phyloP scores from a whole-genome alignment of 306 rosid genomes.

The Vigna radiata region DNA sequence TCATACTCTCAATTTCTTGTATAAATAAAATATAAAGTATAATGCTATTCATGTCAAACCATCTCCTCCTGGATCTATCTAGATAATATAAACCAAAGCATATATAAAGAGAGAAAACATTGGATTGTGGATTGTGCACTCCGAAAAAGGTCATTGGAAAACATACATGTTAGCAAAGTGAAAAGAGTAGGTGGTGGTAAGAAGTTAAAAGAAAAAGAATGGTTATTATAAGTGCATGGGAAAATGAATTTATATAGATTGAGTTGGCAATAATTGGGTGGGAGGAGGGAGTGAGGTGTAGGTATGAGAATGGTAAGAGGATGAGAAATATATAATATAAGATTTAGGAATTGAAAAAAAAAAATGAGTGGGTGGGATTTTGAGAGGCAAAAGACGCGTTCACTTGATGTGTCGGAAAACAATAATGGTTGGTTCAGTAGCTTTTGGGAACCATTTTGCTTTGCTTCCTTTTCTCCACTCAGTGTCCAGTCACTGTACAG shows the following conservation, averaged over 20 bases:
- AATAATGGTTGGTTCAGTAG: constrained; percentile 41
- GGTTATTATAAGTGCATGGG: background rate
- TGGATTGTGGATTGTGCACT: no score
- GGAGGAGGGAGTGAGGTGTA: no score
- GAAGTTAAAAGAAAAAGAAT: no score
- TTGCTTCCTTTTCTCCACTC: constrained; percentile 52
- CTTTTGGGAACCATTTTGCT: constrained; percentile 51
- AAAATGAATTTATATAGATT: background rate
- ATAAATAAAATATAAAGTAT: background rate
- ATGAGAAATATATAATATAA: background rate
- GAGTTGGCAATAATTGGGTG: no score
- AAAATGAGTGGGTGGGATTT: constrained; percentile 34
- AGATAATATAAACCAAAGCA: background rate
- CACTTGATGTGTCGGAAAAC: constrained; percentile 50
- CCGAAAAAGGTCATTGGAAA: background rate
- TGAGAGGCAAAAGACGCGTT: constrained; percentile 35
- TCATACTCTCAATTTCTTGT: background rate
- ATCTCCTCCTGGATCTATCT: background rate
- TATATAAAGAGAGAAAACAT: no score
- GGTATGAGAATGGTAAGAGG: background rate
- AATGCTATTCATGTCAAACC: background rate
- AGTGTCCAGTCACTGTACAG: constrained; percentile 53
- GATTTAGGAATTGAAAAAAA: no score
- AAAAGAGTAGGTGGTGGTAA: no score
- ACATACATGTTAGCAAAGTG: background rate